Conservation (phyloP, 1,139 yeast species). For the Suhomyces yuchorum region DNA sequence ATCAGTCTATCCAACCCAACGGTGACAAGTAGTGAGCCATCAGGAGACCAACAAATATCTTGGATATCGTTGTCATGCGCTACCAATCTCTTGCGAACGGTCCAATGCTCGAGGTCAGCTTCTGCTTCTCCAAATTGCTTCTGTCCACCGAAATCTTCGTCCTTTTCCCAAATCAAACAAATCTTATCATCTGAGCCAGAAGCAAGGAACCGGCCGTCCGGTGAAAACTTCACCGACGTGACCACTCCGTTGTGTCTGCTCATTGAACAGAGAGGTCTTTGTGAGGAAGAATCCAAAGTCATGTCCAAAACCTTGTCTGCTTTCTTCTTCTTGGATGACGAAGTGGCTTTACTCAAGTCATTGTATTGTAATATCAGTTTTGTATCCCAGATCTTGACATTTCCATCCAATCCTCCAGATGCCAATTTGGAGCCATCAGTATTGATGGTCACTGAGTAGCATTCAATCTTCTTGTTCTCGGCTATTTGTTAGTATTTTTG, state of each 20-base stretch:
- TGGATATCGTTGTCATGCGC: conserved; percentile 98
- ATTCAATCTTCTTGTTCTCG: conserved; percentile 78
- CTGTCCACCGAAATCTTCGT: conserved; percentile 56
- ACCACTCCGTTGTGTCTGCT: conserved; percentile 92
- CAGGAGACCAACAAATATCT: conserved; percentile 98
- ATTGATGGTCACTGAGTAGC: conserved; percentile 79
- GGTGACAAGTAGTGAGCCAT: conserved; percentile 82
- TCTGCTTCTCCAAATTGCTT: conserved; percentile 54
- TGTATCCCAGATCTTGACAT: conserved; percentile 87
- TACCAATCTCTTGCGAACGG: conserved; percentile 83
- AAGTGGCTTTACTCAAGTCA: conserved; percentile 6
- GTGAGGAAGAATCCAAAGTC: conserved; percentile 32
- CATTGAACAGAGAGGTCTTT: conserved; percentile 74
- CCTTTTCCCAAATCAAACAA: conserved; percentile 89
- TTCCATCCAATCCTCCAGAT: conserved; percentile 95
- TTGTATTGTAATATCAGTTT: conserved; percentile 50
- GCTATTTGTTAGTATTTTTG: conserved; percentile 42
- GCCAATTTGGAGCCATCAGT: conserved; percentile 85
- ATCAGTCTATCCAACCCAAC: conserved; percentile 93
- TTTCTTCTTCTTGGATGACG: conserved; percentile 11
- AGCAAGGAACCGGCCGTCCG: conserved; percentile 87
- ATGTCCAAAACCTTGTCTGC: conserved; percentile 10
- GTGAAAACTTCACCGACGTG: conserved; percentile 88
- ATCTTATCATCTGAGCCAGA: conserved; percentile 95
- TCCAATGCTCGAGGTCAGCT: conserved; percentile 86